A percentile compares a stretch with the other conserved stretches of the same genome.
Evolutionary conservation across 352 stramenopile species (phyloP).

Genomic region (Globisporangium paroecandrum): DNA sequence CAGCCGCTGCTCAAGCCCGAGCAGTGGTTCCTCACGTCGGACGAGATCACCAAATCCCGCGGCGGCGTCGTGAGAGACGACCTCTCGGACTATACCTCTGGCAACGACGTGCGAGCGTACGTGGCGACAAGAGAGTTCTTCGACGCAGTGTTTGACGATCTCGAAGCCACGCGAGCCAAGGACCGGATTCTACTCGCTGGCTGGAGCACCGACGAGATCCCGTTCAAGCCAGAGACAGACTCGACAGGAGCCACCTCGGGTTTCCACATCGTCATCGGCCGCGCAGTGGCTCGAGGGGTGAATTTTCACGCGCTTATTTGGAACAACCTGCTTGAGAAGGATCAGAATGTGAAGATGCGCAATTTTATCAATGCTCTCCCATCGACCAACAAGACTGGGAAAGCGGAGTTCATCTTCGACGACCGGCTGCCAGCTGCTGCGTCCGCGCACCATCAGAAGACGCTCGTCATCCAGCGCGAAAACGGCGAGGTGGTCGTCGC

Average conservation of each 20-base stretch:
- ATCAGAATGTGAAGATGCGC: slow-evolving; percentile 52
- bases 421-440: slow-evolving; percentile 25
- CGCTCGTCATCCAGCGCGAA: slow-evolving; percentile 17
- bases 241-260: slow-evolving; percentile 24
- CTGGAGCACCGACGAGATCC: slow-evolving; percentile 59
- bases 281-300: slow-evolving; percentile 30
- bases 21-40: slow-evolving; percentile 65
- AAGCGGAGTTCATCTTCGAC: slow-evolving; percentile 42
- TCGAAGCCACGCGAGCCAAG: slow-evolving; percentile 28
- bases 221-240: slow-evolving; percentile 39
- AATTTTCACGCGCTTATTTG: slow-evolving; percentile 57
- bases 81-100: slow-evolving; percentile 36
- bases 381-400: slow-evolving; percentile 19
- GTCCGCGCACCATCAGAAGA: slow-evolving; percentile 53
- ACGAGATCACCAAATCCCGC: slow-evolving; percentile 46
- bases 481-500: slow-evolving; percentile 18
- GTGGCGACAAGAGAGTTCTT: slow-evolving; percentile 45
- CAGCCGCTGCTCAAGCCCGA: slow-evolving; percentile 40
- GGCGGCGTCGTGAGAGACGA: slow-evolving; percentile 34
- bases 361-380: slow-evolving; percentile 46
- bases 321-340: slow-evolving; percentile 54
- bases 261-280: slow-evolving; percentile 32
- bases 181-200: slow-evolving; percentile 45
- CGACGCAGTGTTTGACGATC: slow-evolving; percentile 39
- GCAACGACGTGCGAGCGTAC: slow-evolving; percentile 46